Base-by-base conservation (phyloP, 2,329 filamentous ascomycete species). In the Leptographium flavum region DNA sequence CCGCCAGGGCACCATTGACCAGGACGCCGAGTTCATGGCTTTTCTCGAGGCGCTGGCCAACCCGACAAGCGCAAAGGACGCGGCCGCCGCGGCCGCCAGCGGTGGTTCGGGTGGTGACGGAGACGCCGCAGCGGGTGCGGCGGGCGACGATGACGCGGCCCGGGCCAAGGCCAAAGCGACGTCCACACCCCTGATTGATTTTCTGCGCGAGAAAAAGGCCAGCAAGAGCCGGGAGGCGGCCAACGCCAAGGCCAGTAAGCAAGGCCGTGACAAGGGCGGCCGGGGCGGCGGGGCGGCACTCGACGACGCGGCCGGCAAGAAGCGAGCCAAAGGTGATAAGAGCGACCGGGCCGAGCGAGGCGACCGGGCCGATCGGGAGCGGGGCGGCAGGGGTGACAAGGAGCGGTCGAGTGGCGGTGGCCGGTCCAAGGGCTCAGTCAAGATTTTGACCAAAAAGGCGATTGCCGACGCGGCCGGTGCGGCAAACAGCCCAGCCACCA, bases 11-110 rank as follows among this genome's bases (percentile, higher is more conserved):
- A 94, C 87, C 3, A 96, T 98, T 53, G 92, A 98, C 56, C 87
- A 94, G 59, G 92, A 98, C 57, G 79, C 86, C 0, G 92, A 96
- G 55, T 98, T 95, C 55, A 93, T 95, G 68, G 79, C 81, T 23
- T 98, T 96, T 59, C 72, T 98, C 8, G 84, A 93, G 60, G 83
- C 76, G 45, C 72, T 96, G 39, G 93, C 88, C 1, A 87, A 93
- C 53, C 75, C 75, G 2, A 61, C 63, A 65, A 1, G 55, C n/a
- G 54, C 59, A 11, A 66, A 72, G 15, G 60, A 61, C 6, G 65
- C 70, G 13, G 50, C 74, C 13, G 56, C 66, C 10, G 46, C 46
- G 1, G 39, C 40, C 4, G 23, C 42, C 3, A 31, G 23, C 6
- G 37, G 31, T 13, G 36, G 30, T 30, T 43, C n/a, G n/a, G n/a